A percentile compares a stretch with the other conserved stretches of the same genome.
Evolutionary conservation across 148 eudicot species (phyloP).

Genomic region (Amaranthus hypochondriacus): DNA sequence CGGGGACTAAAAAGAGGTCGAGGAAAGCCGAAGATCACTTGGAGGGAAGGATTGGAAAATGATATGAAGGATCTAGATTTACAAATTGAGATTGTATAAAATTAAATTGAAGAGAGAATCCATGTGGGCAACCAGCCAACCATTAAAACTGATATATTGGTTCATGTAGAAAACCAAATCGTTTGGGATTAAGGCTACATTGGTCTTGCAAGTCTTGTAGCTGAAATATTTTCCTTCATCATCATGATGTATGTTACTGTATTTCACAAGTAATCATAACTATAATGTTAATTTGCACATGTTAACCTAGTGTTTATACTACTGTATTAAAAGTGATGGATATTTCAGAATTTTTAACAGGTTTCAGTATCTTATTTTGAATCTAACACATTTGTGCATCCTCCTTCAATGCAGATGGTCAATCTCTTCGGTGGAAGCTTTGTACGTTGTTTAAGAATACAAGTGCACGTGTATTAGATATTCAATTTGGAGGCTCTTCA

Average conservation of each 20-base stretch:
- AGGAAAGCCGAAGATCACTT: no score
- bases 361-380: background rate
- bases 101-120: no score
- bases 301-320: no score
- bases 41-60: no score
- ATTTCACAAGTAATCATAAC: background rate
- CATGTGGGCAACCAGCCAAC: no score
- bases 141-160: no score
- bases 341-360: background rate
- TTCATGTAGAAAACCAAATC: no score
- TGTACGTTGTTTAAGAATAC: slow-evolving; percentile 55
- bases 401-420: slow-evolving; percentile 34
- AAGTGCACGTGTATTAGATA: slow-evolving; percentile 51
- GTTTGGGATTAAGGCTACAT: no score
- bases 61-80: no score
- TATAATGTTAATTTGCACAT: background rate
- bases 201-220: background rate
- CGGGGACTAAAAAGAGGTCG: no score
- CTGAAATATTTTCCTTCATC: background rate
- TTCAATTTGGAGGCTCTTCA: slow-evolving; percentile 62
- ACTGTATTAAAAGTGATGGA: background rate
- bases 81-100: no score
- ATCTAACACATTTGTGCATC: background rate
- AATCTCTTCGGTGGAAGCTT: slow-evolving; percentile 63
- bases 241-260: background rate